These are phyloP conservation scores for Eucalyptus marginata DNA, from an alignment of 345 rosid species.

Conservation along the genomic window DNA sequence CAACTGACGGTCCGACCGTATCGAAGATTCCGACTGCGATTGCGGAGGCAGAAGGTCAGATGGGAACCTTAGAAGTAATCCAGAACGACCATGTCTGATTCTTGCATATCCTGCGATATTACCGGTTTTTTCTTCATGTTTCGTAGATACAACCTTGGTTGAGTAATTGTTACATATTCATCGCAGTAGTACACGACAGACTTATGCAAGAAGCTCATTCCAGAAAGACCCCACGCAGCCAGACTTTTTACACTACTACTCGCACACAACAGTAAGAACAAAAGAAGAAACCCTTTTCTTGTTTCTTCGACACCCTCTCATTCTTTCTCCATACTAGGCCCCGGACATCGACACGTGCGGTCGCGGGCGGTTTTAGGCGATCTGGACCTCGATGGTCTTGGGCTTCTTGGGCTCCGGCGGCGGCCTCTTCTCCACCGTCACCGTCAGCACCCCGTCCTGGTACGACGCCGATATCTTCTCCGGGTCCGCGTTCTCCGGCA, in stretches of 20 bases:
- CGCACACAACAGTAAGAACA: neutral
- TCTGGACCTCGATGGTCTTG: slow-evolving; percentile 11
- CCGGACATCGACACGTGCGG: accelerated
- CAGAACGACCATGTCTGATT: neutral
- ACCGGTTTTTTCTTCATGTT: neutral
- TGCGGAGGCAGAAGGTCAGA: neutral
- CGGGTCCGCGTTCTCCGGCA: slow-evolving; percentile 16
- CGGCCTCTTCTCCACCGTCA: slow-evolving; percentile 13
- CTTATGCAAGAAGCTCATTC: neutral
- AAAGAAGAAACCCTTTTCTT: neutral
- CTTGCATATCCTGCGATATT: neutral
- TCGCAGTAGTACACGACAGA: neutral
- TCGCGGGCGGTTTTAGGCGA: neutral
- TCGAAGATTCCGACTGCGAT: neutral
- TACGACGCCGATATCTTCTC: slow-evolving; percentile 1
- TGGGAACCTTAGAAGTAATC: neutral
- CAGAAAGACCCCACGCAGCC: neutral
- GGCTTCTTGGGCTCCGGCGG: slow-evolving; percentile 27
- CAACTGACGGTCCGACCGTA: too few relatives aligned
- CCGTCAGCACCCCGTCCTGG: slow-evolving; percentile 16
- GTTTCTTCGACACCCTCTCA: neutral
- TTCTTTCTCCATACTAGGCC: neutral
- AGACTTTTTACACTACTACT: neutral
- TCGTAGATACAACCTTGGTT: neutral
- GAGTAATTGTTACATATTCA: neutral